Evolutionary conservation across 2,329 filamentous ascomycete species (phyloP), one percentile per base, ranked within the genome.

Genomic region (Achaetomium macrosporum): DNA sequence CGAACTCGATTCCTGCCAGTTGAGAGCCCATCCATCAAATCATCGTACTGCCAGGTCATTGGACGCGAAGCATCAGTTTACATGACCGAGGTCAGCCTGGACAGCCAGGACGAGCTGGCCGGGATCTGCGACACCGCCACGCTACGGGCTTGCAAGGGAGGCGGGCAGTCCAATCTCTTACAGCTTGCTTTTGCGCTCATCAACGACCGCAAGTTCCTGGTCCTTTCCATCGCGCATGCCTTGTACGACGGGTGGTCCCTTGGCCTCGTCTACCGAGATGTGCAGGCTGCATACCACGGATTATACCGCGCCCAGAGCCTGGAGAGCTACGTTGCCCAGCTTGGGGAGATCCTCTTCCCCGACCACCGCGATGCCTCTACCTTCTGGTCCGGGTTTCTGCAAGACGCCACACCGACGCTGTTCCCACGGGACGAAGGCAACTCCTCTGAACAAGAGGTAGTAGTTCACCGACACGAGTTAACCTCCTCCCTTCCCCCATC

Each of bases 221-320:
- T 84, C 5, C 66, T 96, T 1, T 91, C 89, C 0, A 83, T 96
- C 37, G 79, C 90, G 0, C 91, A 96, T 68, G 89, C 90, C 1
- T 75, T 96, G 17, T 96, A 96, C 59, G 91, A 96, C 64, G 91
- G 91, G 0, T 90, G 85, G 81, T 95, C 90, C 2, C 76, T 96
- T 12, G 74, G 76, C 3, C 71, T 95, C 15, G 68, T 96, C 1
- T 89, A 93, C 61, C 73, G 77, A 41, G 83, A 93, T 62, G 77
- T 96, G 1, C 68, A 76, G 15, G 72, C 68, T n/a, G 82, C 84
- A 1, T 95, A 95, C 57, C 44, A 71, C 5, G 72, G 72, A 5
- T 57, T 65, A 0, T 65, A 71, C 11, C 58, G 61, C 2, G 36
- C 66, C 1, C 74, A 82, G 5, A 72, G 75, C 8, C 1, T 49